Conservation (phyloP, 2,329 filamentous ascomycete species). For the Geosmithia morbida region DNA sequence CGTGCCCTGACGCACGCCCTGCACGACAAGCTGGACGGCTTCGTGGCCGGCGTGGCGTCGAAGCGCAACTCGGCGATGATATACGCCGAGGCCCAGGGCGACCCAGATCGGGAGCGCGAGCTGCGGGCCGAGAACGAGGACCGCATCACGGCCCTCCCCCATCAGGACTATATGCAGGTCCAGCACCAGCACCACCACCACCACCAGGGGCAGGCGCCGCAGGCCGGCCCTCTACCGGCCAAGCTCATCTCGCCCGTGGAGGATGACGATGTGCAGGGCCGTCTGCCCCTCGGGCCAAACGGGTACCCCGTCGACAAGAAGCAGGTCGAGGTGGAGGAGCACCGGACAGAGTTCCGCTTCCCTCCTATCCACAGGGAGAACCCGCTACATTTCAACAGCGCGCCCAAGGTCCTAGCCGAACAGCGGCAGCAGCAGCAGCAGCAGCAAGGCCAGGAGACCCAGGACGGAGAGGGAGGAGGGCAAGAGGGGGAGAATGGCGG, state of each 20-base stretch:
- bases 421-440: slow-evolving; percentile 8
- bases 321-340: slow-evolving; percentile 6
- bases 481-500: slow-evolving; percentile 6
- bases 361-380: slow-evolving; percentile 34
- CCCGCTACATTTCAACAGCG: slow-evolving; percentile 44
- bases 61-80: slow-evolving; percentile 80
- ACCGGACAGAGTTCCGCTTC: slow-evolving; percentile 36
- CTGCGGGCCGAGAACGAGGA: slow-evolving; percentile 75
- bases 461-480: neutral
- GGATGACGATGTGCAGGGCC: slow-evolving; percentile 25
- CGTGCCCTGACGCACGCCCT: slow-evolving; percentile 60
- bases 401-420: slow-evolving; percentile 28
- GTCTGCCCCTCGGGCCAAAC: slow-evolving; percentile 21
- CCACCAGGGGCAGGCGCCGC: slow-evolving; percentile 4
- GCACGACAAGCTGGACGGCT: slow-evolving; percentile 77
- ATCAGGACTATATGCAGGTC: slow-evolving; percentile 46
- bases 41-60: slow-evolving; percentile 73
- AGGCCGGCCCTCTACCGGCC: slow-evolving; percentile 13
- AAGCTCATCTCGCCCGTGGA: slow-evolving; percentile 14
- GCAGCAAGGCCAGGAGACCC: neutral
- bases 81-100: slow-evolving; percentile 64
- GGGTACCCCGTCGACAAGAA: slow-evolving; percentile 30
- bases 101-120: slow-evolving; percentile 65
- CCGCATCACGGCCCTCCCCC: slow-evolving; percentile 66
- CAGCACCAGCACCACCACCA: slow-evolving; percentile 17